Conservation (phyloP, 768 basidiomycete species). For the Xerocomus brunneocitrinus region DNA sequence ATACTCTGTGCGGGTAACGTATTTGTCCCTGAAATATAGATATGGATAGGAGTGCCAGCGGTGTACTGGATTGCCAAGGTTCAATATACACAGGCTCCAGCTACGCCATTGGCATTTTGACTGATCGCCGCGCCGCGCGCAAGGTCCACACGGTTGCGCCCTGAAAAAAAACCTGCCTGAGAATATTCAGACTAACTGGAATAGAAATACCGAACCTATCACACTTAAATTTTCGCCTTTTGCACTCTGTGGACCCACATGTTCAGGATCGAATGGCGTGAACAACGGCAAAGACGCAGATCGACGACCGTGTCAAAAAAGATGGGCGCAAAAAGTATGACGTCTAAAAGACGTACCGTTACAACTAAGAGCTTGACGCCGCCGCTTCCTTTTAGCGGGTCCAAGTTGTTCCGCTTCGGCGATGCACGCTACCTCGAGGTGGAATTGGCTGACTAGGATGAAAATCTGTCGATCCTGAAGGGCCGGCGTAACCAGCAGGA, state of each 20-base stretch:
- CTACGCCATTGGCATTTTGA: conserved; percentile 74
- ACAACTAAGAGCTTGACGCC: conserved; percentile 78
- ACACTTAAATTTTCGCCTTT: conserved; percentile 83
- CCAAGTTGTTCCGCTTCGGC: conserved; percentile 40
- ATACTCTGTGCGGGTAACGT: conserved; percentile 71
- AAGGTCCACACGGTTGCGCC: conserved; percentile 77
- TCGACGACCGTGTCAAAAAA: conserved; percentile 9
- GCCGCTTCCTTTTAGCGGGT: conserved; percentile 77
- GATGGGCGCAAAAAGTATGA: conserved; percentile 6
- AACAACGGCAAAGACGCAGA: not conserved
- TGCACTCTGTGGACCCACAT: conserved; percentile 55
- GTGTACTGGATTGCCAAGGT: not conserved
- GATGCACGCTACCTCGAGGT: conserved; percentile 20
- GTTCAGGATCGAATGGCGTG: conserved; percentile 1
- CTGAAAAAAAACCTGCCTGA: conserved; percentile 37
- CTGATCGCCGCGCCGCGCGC: conserved; percentile 74
- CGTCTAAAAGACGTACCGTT: conserved; percentile 51
- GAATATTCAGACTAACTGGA: conserved; percentile 3
- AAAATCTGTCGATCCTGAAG: conserved; percentile 26
- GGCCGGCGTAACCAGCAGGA: conserved; percentile 16
- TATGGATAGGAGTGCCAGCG: conserved; percentile 14
- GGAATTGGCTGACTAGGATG: conserved; percentile 19
- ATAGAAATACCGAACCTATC: conserved; percentile 54
- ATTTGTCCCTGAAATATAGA: conserved; percentile 57
- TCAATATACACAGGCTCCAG: conserved; percentile 70